Evolutionary conservation across 2,329 filamentous ascomycete species (phyloP), one percentile per base, ranked within the genome.

Genomic region (Hirsutella thompsonii): DNA sequence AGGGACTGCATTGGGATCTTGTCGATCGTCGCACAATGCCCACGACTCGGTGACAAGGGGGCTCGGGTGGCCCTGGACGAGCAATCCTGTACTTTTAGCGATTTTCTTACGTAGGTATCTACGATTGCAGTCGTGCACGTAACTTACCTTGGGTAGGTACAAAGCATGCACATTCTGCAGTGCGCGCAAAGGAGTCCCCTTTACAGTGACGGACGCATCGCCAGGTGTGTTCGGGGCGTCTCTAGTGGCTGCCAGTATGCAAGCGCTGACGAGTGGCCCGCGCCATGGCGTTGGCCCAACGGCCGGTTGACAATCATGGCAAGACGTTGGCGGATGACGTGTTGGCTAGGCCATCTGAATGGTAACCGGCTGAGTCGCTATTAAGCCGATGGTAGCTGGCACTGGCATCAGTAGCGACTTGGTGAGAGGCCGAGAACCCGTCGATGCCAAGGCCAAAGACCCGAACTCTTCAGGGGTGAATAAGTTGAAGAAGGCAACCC

Each of bases 1-100:
- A 23, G n/a, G 20, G 20, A 16, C 10, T 20, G 36, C 36, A 29
- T 30, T 28, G 29, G 36, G 20, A 37, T 28, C 36, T 30, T 3
- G 36, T 36, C 28, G 40, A 44, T 42, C 36, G 34, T 44, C 39
- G 37, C 36, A 35, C 39, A 33, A 23, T 20, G 16, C 41, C 39
- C 44, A 40, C 37, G 36, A 42, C 44, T 46, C 42, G 35, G 39
- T 41, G 44, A 41, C 42, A 32, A 23, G 42, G 44, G 42, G 37
- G 4, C 3, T n/a, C 6, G 30, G 2, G 11, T 33, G 32, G 32
- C 8, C 16, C 32, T 34, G 23, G 11, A 26, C 18, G 32, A 18
- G 16, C 32, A 18, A 34, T 11, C 5, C 29, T 32, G 13, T 5
- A 5, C 3, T 18, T 16, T 34, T 16, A 34, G 32, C 29, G 13